Conservation (phyloP, 768 basidiomycete species). For the Naematelia encephala region DNA sequence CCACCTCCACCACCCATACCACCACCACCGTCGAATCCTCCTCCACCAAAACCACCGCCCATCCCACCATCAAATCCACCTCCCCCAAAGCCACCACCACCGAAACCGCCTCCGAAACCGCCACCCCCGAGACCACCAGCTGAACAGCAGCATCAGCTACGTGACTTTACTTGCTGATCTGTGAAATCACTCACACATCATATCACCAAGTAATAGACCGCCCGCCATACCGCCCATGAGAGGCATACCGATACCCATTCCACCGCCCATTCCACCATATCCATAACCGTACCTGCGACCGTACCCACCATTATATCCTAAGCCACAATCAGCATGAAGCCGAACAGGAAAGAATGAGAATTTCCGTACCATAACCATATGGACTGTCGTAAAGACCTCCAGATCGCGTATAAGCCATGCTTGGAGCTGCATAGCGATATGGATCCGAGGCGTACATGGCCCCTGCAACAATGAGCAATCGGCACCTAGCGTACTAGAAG, state of each 20-base stretch:
- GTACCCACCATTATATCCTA: slow-evolving; percentile 28
- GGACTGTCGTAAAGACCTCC: slow-evolving; percentile 25
- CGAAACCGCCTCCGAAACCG: slow-evolving; percentile 26
- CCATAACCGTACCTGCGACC: slow-evolving; percentile 20
- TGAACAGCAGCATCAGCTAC: not conserved
- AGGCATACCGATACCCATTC: slow-evolving; percentile 18
- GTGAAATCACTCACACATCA: slow-evolving; percentile 6
- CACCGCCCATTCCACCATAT: slow-evolving; percentile 8
- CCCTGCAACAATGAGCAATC: slow-evolving; percentile 15
- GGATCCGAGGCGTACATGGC: slow-evolving; percentile 31
- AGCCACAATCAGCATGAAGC: slow-evolving; percentile 1
- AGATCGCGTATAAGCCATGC: slow-evolving; percentile 18
- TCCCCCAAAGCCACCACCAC: slow-evolving; percentile 44
- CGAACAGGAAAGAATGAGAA: not conserved
- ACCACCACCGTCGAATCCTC: slow-evolving; percentile 26
- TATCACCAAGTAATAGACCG: slow-evolving; percentile 15
- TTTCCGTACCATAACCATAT: slow-evolving; percentile 44
- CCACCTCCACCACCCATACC: not conserved
- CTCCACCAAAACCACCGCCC: slow-evolving; percentile 6
- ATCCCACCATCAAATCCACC: slow-evolving; percentile 28
- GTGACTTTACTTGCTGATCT: not conserved
- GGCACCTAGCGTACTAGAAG: not conserved
- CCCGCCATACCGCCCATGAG: slow-evolving; percentile 24
- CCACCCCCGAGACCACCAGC: slow-evolving; percentile 57
- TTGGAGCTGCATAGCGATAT: slow-evolving; percentile 33